These are phyloP conservation scores for Eimeria falciformis DNA, from an alignment of 169 alveolate genomes.

Conservation along the genomic window DNA sequence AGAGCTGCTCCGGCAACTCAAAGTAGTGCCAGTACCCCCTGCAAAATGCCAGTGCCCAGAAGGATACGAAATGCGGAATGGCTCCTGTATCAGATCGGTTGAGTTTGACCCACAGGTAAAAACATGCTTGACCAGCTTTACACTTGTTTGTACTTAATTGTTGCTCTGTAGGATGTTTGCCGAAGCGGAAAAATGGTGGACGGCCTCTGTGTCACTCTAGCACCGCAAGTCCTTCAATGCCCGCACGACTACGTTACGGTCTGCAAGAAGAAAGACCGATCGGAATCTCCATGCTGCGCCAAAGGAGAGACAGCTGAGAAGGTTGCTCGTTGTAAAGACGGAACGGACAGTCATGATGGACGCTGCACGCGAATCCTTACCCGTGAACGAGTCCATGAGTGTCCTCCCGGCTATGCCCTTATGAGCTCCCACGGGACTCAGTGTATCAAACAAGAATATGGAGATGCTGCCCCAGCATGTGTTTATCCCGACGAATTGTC, in stretches of 20 bases:
- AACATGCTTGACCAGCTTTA: too few species aligned
- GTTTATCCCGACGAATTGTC: constrained; percentile 46
- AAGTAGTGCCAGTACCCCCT: constrained; percentile 36
- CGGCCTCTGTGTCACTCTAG: constrained; percentile 52
- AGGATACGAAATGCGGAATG: constrained; percentile 45
- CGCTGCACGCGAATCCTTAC: constrained; percentile 39
- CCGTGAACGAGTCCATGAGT: constrained; percentile 31
- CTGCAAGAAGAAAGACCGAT: constrained; percentile 27
- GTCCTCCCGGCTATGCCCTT: constrained; percentile 52
- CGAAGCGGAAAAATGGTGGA: constrained; percentile 47
- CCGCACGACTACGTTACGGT: constrained; percentile 33
- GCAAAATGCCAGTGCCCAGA: constrained; percentile 49
- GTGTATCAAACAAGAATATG: constrained; percentile 30
- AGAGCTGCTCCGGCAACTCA: constrained; percentile 29
- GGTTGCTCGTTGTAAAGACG: constrained; percentile 48
- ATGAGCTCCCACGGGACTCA: background rate
- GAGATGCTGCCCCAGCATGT: constrained; percentile 26
- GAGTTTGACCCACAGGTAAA: background rate
- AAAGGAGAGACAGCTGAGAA: constrained; percentile 39
- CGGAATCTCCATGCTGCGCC: constrained; percentile 65
- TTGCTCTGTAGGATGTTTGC: constrained; percentile 32
- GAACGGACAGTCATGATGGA: constrained; percentile 27
- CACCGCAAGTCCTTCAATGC: constrained; percentile 34
- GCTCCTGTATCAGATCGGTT: constrained; percentile 22
- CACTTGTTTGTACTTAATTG: background rate